Evolutionary conservation across 352 stramenopile species (phyloP).

Genomic region (Globisporangium radiosum): DNA sequence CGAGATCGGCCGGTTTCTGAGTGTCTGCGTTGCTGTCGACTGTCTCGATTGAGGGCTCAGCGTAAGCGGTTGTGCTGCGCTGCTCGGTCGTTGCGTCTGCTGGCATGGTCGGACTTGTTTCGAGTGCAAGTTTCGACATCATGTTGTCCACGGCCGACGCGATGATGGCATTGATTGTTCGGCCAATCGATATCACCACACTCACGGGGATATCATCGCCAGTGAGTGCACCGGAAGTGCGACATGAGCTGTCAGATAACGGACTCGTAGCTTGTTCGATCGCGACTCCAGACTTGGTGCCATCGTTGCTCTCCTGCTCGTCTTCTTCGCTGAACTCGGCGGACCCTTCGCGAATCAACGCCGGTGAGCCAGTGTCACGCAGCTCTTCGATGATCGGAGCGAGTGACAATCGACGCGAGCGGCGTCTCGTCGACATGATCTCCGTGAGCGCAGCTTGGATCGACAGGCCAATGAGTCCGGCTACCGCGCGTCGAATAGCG

Average conservation of each 20-base stretch:
- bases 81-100: background rate
- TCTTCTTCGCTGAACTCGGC: background rate
- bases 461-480: conserved; percentile 33
- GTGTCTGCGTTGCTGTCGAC: background rate
- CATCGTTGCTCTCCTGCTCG: background rate
- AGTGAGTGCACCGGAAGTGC: background rate
- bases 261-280: background rate
- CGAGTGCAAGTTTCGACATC: conserved; percentile 10
- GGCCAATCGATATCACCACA: conserved; percentile 23
- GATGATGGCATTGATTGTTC: conserved; percentile 24
- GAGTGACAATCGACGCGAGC: conserved; percentile 11
- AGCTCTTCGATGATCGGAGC: conserved; percentile 16
- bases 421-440: conserved; percentile 19
- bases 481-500: conserved; percentile 27
- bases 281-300: background rate
- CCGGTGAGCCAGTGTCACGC: background rate
- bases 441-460: conserved; percentile 30
- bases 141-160: conserved; percentile 21
- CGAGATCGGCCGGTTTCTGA: no score
- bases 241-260: no score
- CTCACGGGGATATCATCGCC: conserved; percentile 15
- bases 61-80: no score
- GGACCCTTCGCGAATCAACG: conserved; percentile 1
- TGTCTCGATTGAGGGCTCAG: no score
- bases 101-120: background rate